Evolutionary conservation across 2,329 filamentous ascomycete genomes (phyloP).

Genomic region (Didymella pomorum): DNA sequence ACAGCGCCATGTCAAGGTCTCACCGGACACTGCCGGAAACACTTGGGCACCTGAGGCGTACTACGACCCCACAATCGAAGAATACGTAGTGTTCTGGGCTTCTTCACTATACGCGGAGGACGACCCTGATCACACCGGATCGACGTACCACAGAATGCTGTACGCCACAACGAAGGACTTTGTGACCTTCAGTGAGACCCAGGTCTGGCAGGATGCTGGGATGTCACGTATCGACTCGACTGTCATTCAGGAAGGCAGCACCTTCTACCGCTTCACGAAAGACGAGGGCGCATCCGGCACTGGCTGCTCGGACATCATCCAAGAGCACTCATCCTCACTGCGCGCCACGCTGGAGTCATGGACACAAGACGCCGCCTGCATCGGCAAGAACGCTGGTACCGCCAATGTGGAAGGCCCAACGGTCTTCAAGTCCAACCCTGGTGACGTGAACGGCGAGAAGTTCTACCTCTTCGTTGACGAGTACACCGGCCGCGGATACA

Average conservation of each 20-base stretch:
- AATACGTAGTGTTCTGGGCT: slow-evolving; percentile 59
- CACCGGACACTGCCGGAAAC: slow-evolving; percentile 60
- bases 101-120: slow-evolving; percentile 55
- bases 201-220: slow-evolving; percentile 62
- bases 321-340: slow-evolving; percentile 58
- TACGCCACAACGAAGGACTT: slow-evolving; percentile 62
- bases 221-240: slow-evolving; percentile 63
- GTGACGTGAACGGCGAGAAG: slow-evolving; percentile 61
- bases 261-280: slow-evolving; percentile 64
- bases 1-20: slow-evolving; percentile 61
- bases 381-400: slow-evolving; percentile 60
- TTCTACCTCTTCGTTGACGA: slow-evolving; percentile 66
- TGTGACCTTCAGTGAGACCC: slow-evolving; percentile 57
- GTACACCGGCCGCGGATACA: slow-evolving; percentile 61
- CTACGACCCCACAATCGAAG: slow-evolving; percentile 55
- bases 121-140: slow-evolving; percentile 54
- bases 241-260: slow-evolving; percentile 54
- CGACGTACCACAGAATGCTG: slow-evolving; percentile 62
- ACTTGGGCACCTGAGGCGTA: slow-evolving; percentile 64
- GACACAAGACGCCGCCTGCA: slow-evolving; percentile 58
- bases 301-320: slow-evolving; percentile 63
- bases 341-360: slow-evolving; percentile 55
- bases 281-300: slow-evolving; percentile 60
- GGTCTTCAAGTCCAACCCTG: slow-evolving; percentile 60
- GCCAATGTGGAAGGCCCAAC: slow-evolving; percentile 62